Evolutionary conservation across 176 grass and related monocot species (phyloP).

Genomic region (Eleusine indica): DNA sequence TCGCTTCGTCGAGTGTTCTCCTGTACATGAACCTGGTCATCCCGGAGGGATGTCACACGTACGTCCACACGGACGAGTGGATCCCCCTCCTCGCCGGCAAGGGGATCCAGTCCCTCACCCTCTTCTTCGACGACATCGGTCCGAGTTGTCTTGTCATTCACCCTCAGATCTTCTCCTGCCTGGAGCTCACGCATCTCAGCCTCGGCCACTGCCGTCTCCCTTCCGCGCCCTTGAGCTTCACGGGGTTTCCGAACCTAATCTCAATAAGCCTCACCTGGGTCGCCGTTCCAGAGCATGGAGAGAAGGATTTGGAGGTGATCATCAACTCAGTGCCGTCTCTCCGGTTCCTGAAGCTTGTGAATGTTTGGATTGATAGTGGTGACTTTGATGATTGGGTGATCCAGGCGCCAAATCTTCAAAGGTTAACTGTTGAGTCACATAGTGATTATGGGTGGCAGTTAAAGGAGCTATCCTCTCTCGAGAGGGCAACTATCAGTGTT

Average conservation of each 20-base stretch:
- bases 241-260: slow-evolving; percentile 9
- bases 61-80: not conserved
- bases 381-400: not conserved
- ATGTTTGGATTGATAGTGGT: not conserved
- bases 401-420: not conserved
- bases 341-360: not conserved
- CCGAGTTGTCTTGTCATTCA: no score
- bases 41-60: not conserved
- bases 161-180: not conserved
- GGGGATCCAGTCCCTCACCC: not conserved
- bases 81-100: slow-evolving; percentile 11
- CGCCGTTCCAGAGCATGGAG: not conserved
- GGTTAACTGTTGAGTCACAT: not conserved
- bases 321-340: not conserved
- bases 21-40: no score
- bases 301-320: slow-evolving; percentile 3
- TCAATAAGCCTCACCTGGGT: not conserved
- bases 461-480: not conserved
- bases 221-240: not conserved
- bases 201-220: not conserved
- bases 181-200: not conserved
- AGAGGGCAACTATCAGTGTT: not conserved
- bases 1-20: no score
- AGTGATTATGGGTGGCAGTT: not conserved
- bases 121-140: not conserved